These are phyloP conservation scores for Malus sieversii DNA, from an alignment of 306 rosid genomes.

Conservation along the genomic window DNA sequence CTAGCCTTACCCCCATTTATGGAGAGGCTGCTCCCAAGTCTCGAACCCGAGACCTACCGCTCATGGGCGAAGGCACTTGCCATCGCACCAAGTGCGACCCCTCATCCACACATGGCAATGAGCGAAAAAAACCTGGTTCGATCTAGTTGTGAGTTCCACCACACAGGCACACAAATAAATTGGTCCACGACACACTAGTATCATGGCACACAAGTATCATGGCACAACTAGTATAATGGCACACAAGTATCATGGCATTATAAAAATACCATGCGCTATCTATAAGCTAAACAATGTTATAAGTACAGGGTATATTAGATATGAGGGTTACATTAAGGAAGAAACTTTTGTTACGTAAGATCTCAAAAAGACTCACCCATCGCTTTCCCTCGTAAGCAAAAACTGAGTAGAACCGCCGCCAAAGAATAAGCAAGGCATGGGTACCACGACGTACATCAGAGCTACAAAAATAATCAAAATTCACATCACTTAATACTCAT, in stretches of 20 bases:
- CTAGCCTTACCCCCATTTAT: too few relatives aligned
- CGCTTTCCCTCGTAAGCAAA: slow-evolving; percentile 64
- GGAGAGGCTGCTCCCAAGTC: too few relatives aligned
- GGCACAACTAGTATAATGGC: background rate
- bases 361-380: slow-evolving; percentile 42
- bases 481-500: background rate
- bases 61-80: too few relatives aligned
- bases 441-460: slow-evolving; percentile 81
- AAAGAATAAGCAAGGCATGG: slow-evolving; percentile 97
- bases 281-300: background rate
- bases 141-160: background rate
- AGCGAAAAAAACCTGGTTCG: background rate
- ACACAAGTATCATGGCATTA: background rate
- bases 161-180: background rate
- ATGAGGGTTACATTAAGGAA: background rate
- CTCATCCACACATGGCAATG: background rate
- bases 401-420: slow-evolving; percentile 90
- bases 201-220: background rate
- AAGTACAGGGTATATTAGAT: background rate
- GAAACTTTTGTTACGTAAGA: background rate
- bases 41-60: too few relatives aligned
- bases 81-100: too few relatives aligned
- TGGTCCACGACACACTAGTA: background rate
- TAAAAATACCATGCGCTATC: background rate
- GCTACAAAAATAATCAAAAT: slow-evolving; percentile 52